Conservation (phyloP, 805 yeast species). For the Lachancea quebecensis region DNA sequence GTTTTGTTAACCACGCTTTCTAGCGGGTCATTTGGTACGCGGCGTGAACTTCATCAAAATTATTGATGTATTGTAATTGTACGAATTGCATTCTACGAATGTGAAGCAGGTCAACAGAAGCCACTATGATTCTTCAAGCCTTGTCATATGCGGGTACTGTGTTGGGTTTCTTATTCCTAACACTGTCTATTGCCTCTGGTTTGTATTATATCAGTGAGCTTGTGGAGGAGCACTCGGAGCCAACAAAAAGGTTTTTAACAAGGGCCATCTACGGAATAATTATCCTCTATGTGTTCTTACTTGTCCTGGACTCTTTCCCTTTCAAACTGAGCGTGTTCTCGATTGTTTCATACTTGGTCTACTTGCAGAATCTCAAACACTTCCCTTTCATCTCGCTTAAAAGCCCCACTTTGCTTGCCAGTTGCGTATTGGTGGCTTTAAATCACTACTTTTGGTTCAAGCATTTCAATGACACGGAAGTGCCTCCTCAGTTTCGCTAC, state of each 20-base stretch:
- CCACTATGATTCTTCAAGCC: conserved; percentile 48
- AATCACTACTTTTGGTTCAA: conserved; percentile 91
- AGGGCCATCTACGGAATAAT: conserved; percentile 60
- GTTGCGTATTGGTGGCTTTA: conserved; percentile 64
- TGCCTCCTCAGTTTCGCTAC: conserved; percentile 62
- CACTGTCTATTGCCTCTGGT: conserved; percentile 79
- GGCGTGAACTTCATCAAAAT: no score
- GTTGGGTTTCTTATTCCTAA: conserved; percentile 53
- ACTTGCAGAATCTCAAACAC: conserved; percentile 65
- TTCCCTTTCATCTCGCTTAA: conserved; percentile 80
- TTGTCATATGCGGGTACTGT: conserved; percentile 55
- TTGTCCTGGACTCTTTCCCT: conserved; percentile 76
- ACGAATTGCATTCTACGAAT: no score
- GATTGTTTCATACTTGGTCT: conserved; percentile 61
- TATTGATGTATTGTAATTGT: no score
- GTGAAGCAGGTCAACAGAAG: no score
- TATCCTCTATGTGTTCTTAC: conserved; percentile 45
- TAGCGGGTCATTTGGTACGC: no score
- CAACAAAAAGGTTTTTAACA: conserved; percentile 64
- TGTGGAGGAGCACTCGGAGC: conserved; percentile 88
- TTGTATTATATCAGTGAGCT: conserved; percentile 84
- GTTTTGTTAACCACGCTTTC: no score
- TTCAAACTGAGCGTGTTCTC: conserved; percentile 59
- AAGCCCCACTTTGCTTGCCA: conserved; percentile 60
- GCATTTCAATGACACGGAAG: conserved; percentile 58